Conservation (phyloP, 2,329 filamentous ascomycete species). For the Geosmithia morbida region DNA sequence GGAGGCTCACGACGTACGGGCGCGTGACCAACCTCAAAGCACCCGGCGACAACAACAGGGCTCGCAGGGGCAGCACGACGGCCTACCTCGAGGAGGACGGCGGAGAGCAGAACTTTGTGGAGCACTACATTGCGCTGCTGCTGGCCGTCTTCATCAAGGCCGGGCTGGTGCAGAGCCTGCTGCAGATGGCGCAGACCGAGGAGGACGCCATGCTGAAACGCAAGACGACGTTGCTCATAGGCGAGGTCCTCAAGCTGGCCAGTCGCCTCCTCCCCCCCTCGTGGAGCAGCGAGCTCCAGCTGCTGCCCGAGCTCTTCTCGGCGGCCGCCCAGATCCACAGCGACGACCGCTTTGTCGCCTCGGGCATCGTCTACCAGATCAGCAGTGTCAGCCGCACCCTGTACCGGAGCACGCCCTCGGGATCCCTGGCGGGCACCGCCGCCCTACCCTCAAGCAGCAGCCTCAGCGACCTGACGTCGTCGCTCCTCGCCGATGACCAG, state of each 20-base stretch:
- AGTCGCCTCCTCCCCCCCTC: constrained; percentile 69
- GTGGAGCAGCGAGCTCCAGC: constrained; percentile 74
- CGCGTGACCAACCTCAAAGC: constrained; percentile 74
- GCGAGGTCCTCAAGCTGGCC: constrained; percentile 80
- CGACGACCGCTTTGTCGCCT: constrained; percentile 64
- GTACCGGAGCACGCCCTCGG: constrained; percentile 56
- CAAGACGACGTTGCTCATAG: constrained; percentile 81
- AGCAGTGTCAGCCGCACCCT: constrained; percentile 92
- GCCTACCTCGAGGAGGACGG: constrained; percentile 49
- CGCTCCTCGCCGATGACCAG: constrained; percentile 29
- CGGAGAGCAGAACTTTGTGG: constrained; percentile 70
- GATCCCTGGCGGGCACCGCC: constrained; percentile 14
- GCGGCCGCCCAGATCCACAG: constrained; percentile 58
- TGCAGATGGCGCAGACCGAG: constrained; percentile 52
- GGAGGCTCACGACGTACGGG: constrained; percentile 91
- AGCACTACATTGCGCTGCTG: constrained; percentile 85
- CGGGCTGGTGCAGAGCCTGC: constrained; percentile 49
- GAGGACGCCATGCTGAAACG: constrained; percentile 61
- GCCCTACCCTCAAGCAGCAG: constrained; percentile 26
- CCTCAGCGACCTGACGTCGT: constrained; percentile 26
- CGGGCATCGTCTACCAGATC: constrained; percentile 90
- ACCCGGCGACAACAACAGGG: constrained; percentile 32
- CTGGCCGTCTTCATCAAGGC: constrained; percentile 74
- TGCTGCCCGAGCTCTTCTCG: constrained; percentile 73
- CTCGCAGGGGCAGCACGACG: constrained; percentile 17